Percentiles rank a stretch among this genome's conserved stretches.
Conservation (phyloP, 176 grass and related monocot species). For the Phragmites australis region DNA sequence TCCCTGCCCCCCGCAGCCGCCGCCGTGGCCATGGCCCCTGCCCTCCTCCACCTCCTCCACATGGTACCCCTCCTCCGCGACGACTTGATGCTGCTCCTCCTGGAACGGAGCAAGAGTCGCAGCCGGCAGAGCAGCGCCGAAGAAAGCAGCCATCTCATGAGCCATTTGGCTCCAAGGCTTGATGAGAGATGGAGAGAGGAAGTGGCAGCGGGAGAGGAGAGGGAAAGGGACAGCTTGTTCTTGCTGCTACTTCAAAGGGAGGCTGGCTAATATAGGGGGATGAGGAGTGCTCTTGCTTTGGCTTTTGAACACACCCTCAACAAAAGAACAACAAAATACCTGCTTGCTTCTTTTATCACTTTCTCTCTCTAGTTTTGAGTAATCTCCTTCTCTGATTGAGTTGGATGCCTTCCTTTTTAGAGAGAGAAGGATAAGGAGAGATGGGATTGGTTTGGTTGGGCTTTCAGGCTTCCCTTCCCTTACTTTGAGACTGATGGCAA, state of each 20-base stretch:
- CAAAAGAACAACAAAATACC: slow-evolving; percentile 33
- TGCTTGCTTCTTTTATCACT: neutral
- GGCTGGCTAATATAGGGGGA: slow-evolving; percentile 36
- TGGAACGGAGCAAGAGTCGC: slow-evolving; percentile 32
- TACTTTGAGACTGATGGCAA: slow-evolving; percentile 52
- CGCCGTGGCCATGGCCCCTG: neutral
- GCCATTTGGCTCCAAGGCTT: slow-evolving; percentile 4
- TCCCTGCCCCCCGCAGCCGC: neutral
- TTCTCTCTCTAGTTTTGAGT: slow-evolving; percentile 26
- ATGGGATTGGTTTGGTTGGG: slow-evolving; percentile 40
- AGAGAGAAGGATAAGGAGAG: slow-evolving; percentile 7
- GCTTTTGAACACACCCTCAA: neutral
- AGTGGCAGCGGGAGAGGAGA: neutral
- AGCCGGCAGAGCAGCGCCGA: slow-evolving; percentile 19
- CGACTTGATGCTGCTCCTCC: neutral
- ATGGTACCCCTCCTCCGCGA: neutral
- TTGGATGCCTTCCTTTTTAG: slow-evolving; percentile 10
- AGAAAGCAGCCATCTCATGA: slow-evolving; percentile 21
- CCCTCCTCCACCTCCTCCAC: too few species aligned
- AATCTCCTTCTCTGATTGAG: neutral
- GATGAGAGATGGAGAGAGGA: neutral
- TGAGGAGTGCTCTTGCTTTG: neutral
- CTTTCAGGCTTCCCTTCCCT: slow-evolving; percentile 29
- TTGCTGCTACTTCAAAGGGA: slow-evolving; percentile 10
- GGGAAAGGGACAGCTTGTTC: slow-evolving; percentile 14